Conservation (phyloP, 164 flowering plant species). For the Magnolia changhungtana region DNA sequence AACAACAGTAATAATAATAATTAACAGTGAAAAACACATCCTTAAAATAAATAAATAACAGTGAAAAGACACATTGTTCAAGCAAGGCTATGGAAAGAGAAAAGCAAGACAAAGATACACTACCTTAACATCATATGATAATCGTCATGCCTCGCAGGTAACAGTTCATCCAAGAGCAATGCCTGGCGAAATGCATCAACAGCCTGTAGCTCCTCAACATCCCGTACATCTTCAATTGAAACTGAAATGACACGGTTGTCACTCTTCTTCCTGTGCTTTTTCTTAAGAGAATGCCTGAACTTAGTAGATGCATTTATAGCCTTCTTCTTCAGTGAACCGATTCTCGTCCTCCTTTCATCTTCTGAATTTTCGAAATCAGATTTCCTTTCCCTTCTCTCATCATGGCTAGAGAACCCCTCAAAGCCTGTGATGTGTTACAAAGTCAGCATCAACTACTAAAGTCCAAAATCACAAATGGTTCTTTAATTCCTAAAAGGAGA, state of each 20-base stretch:
- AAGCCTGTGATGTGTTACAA: slow-evolving; percentile 31
- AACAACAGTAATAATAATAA: too few relatives aligned
- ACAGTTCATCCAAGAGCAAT: slow-evolving; percentile 65
- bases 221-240: slow-evolving; percentile 81
- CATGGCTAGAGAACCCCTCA: slow-evolving; percentile 50
- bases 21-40: too few relatives aligned
- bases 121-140: slow-evolving; percentile 93
- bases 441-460: background rate
- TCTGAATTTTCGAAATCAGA: slow-evolving; percentile 90
- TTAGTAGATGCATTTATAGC: slow-evolving; percentile 80
- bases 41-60: too few relatives aligned
- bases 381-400: slow-evolving; percentile 75
- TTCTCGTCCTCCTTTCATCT: slow-evolving; percentile 86
- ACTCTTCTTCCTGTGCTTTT: slow-evolving; percentile 68
- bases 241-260: slow-evolving; percentile 68
- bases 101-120: background rate
- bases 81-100: background rate
- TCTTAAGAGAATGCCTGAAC: slow-evolving; percentile 79
- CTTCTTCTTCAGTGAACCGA: slow-evolving; percentile 73
- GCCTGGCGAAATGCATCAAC: slow-evolving; percentile 86
- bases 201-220: slow-evolving; percentile 75
- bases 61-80: too few relatives aligned
- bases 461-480: background rate
- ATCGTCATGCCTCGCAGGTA: slow-evolving; percentile 74
- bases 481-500: background rate